phyloP scores from a whole-genome alignment of 352 stramenopile genomes.

The Phytophthora sp. region DNA sequence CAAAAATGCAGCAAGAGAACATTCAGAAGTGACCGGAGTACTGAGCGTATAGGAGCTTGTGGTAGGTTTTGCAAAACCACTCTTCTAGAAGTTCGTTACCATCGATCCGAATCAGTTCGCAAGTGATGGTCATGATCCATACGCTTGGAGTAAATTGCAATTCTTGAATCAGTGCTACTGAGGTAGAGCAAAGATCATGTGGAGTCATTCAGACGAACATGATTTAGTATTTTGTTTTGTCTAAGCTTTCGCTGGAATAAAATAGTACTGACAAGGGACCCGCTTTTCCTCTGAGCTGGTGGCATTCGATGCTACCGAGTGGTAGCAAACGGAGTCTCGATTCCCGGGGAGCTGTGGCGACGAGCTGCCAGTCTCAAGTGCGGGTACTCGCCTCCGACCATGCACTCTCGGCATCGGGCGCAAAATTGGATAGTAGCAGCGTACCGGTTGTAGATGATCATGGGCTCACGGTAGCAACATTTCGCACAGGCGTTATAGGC shows the following conservation, averaged over 20 bases:
- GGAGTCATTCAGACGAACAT: too few relatives aligned
- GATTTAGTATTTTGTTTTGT: constrained; percentile 7
- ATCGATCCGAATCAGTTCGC: neutral
- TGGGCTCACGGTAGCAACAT: constrained; percentile 40
- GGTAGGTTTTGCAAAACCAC: neutral
- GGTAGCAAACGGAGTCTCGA: constrained; percentile 12
- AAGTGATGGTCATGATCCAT: neutral
- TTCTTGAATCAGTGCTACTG: too few relatives aligned
- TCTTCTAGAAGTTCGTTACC: neutral
- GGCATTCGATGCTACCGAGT: constrained; percentile 9
- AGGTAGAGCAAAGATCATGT: too few relatives aligned
- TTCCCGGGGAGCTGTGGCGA: constrained; percentile 40
- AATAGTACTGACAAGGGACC: constrained; percentile 9
- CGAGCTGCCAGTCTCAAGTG: constrained; percentile 35
- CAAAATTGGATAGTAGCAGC: constrained; percentile 42
- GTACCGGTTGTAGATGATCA: constrained; percentile 49
- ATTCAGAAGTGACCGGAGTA: neutral
- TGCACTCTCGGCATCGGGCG: constrained; percentile 40
- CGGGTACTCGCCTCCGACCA: constrained; percentile 42
- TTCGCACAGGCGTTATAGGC: constrained; percentile 41
- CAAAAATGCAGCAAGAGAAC: neutral
- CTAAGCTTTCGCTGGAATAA: constrained; percentile 15
- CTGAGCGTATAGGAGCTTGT: neutral
- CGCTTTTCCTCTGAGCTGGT: neutral
- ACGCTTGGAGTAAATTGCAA: too few relatives aligned